Evolutionary conservation across 1,139 yeast genomes (phyloP), one percentile per base, ranked within the genome.

Genomic region (Candida gigantensis): DNA sequence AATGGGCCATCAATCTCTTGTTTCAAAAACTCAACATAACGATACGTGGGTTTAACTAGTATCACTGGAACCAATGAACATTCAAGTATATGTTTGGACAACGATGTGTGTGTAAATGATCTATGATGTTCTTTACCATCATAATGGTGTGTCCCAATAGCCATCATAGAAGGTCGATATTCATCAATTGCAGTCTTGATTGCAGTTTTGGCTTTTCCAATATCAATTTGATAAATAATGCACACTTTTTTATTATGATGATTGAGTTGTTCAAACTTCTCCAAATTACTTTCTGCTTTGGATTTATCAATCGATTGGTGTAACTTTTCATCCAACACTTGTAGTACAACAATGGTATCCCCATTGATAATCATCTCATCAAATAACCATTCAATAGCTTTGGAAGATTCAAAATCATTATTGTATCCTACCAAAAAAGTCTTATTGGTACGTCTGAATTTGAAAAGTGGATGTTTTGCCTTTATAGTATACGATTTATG

Each of bases 11-110:
- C 62, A 10, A 67, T 51, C 10, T 67, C 65, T 5, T 44, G 36
- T 3, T 39, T 30, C 19, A 62, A 47, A 20, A 26, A 40, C 23
- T 64, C 71, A n/a, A 53, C 46, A 40, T 65, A 60, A 36, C 67
- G 67, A 47, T 76, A 73, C 14, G 62, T 60, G 1, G 86, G 85
- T 43, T 81, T 78, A 7, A 83, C 84, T 8, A 81, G 77, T 32
- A 81, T 72, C 4, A 81, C 87, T 0, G 89, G 89, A 1, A 83
- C 79, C 14, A 78, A 71, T 0, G 86, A 82, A 51, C 76, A 80
- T 52, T 81, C 83, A 28, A 83, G 60, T 47, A 83, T 82, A 54
- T 79, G 76, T 52, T 80, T 81, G 5, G 85, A 79, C 49, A 74
- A 56, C 6, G 78, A 68, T 7, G 74, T 57, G 31, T 71, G 72